Evolutionary conservation across 148 eudicot species (phyloP).

Genomic region (Spergularia marina): DNA sequence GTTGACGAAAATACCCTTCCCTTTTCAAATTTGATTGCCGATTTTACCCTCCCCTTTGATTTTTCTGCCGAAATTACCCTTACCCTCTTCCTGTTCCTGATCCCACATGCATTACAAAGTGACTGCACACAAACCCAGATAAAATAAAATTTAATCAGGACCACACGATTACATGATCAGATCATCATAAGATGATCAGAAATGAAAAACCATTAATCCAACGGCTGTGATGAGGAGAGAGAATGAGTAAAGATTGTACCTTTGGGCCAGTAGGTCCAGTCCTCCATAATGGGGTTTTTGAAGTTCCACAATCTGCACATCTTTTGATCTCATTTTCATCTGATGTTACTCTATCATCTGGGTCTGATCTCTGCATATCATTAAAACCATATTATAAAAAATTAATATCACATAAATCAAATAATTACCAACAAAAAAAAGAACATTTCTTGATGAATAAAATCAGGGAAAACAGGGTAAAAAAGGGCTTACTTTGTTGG

Average conservation of each 20-base stretch:
- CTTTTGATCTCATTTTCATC: constrained; percentile 44
- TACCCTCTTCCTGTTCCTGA: constrained; percentile 84
- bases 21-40: constrained; percentile 29
- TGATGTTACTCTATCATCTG: constrained; percentile 43
- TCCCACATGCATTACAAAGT: constrained; percentile 97
- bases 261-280: constrained; percentile 98
- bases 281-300: constrained; percentile 96
- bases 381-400: not conserved
- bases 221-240: constrained; percentile 30
- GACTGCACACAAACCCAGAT: constrained; percentile 41
- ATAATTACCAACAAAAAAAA: constrained; percentile 3
- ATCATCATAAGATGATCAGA: constrained; percentile 7
- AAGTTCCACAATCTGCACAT: constrained; percentile 92
- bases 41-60: constrained; percentile 44
- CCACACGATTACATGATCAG: constrained; percentile 13
- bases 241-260: constrained; percentile 33
- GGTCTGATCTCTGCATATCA: constrained; percentile 46
- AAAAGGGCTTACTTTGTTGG: constrained; percentile 71
- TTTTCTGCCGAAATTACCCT: constrained; percentile 68
- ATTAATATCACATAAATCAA: not conserved
- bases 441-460: not conserved
- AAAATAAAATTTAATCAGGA: not conserved
- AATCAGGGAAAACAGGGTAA: constrained; percentile 15
- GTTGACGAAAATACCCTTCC: constrained; percentile 59
- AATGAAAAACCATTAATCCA: not conserved